A percentile compares a stretch with the other conserved stretches of the same genome.
Evolutionary conservation across 805 yeast species (phyloP).

Genomic region (Yamadazyma kitorensis): DNA sequence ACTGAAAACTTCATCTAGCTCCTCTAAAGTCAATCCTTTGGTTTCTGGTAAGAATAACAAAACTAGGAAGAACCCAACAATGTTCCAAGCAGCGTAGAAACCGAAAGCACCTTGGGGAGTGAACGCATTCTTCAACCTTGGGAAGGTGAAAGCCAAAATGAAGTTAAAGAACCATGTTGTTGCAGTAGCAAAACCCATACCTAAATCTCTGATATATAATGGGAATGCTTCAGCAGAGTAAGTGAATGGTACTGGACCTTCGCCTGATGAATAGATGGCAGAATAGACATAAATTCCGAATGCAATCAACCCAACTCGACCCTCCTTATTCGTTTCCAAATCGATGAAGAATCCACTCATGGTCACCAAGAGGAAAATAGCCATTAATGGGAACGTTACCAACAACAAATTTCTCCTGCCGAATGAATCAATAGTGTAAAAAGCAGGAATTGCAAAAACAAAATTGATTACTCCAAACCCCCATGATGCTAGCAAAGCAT

Average conservation of each 20-base stretch:
- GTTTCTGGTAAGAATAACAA: slow-evolving; percentile 74
- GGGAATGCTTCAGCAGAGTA: slow-evolving; percentile 83
- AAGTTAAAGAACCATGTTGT: slow-evolving; percentile 74
- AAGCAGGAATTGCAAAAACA: slow-evolving; percentile 78
- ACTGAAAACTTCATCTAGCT: slow-evolving; percentile 68
- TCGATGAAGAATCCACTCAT: slow-evolving; percentile 74
- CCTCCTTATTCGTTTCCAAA: slow-evolving; percentile 36
- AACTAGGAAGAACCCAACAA: slow-evolving; percentile 65
- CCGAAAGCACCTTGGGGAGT: slow-evolving; percentile 84
- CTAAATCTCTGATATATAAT: slow-evolving; percentile 72
- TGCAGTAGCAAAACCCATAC: slow-evolving; percentile 77
- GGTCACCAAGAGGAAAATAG: slow-evolving; percentile 54
- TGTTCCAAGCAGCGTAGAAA: slow-evolving; percentile 84
- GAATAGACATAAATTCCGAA: slow-evolving; percentile 74
- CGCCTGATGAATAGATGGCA: slow-evolving; percentile 75
- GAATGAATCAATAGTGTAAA: slow-evolving; percentile 70
- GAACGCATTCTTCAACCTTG: slow-evolving; percentile 61
- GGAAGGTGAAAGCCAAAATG: slow-evolving; percentile 74
- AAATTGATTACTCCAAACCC: slow-evolving; percentile 84
- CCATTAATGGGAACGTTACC: slow-evolving; percentile 62
- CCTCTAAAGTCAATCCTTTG: slow-evolving; percentile 64
- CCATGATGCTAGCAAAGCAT: slow-evolving; percentile 75
- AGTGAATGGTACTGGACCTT: slow-evolving; percentile 88
- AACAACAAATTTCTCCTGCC: slow-evolving; percentile 66
- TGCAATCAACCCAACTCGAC: slow-evolving; percentile 64